These are phyloP conservation scores for Magnolia sinica DNA, from an alignment of 164 flowering plant species.

Conservation along the genomic window DNA sequence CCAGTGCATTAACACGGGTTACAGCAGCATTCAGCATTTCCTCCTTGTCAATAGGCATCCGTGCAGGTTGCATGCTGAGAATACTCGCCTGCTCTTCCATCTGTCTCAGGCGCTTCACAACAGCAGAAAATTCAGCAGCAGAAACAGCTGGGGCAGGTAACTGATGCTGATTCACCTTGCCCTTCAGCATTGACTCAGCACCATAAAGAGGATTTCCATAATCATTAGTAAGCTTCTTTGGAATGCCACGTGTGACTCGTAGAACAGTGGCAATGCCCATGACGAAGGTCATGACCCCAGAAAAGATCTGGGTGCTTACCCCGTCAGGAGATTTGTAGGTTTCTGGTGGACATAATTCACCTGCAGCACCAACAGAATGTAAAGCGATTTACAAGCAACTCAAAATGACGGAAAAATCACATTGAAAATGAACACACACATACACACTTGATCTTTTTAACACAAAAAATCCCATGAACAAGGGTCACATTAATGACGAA, in stretches of 20 bases:
- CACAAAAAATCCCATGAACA: not conserved
- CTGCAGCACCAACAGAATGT: not conserved
- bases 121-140: constrained; percentile 36
- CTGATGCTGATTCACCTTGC: constrained; percentile 37
- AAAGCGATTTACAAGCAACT: not conserved
- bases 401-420: not conserved
- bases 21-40: constrained; percentile 91
- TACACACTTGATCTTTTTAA: not conserved
- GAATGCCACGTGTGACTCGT: constrained; percentile 35
- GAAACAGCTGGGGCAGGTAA: constrained; percentile 38
- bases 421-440: not conserved
- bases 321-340: constrained; percentile 39
- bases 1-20: constrained; percentile 83
- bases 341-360: not conserved
- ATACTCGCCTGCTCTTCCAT: constrained; percentile 70
- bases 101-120: constrained; percentile 62
- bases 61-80: constrained; percentile 65
- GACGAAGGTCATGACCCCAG: constrained; percentile 53
- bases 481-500: not conserved
- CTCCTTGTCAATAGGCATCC: constrained; percentile 86
- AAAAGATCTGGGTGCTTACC: constrained; percentile 31
- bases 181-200: constrained; percentile 23
- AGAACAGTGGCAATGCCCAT: constrained; percentile 51
- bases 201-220: constrained; percentile 5
- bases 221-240: constrained; percentile 41